Evolutionary conservation across 352 stramenopile species (phyloP).

Genomic region (Elongisporangium undulatum): DNA sequence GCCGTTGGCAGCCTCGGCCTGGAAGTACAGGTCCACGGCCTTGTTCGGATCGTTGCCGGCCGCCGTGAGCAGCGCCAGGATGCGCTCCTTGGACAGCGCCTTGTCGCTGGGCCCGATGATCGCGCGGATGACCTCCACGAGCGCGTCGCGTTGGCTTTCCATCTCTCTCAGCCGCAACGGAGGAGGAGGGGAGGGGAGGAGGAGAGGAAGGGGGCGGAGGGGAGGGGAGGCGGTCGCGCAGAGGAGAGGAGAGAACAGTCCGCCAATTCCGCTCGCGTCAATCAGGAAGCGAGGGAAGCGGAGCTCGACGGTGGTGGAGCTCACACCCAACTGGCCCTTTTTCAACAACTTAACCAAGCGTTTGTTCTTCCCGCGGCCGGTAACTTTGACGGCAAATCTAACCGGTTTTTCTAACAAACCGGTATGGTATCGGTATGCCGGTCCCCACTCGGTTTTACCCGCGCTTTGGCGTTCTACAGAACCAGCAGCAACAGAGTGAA

Average conservation of each 20-base stretch:
- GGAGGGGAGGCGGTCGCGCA: background rate
- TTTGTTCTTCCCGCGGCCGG: background rate
- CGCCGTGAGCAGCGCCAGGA: slow-evolving; percentile 53
- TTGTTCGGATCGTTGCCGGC: slow-evolving; percentile 78
- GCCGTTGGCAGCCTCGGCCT: slow-evolving; percentile 42
- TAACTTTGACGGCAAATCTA: background rate
- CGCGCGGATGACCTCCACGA: slow-evolving; percentile 74
- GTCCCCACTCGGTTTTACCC: background rate
- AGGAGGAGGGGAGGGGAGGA: background rate
- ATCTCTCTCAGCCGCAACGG: background rate
- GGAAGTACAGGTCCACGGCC: slow-evolving; percentile 77
- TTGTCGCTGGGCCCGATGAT: slow-evolving; percentile 61
- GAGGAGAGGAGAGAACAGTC: slow-evolving; percentile 1
- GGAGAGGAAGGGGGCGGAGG: background rate
- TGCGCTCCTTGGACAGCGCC: slow-evolving; percentile 53
- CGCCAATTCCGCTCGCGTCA: background rate
- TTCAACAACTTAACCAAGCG: slow-evolving; percentile 5
- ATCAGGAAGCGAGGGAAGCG: background rate
- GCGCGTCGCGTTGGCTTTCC: slow-evolving; percentile 35
- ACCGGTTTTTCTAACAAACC: background rate
- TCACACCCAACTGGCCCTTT: slow-evolving; percentile 23
- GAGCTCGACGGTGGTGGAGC: background rate
- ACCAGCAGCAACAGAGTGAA: background rate
- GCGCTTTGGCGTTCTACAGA: background rate
- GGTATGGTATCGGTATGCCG: background rate